Conservation (phyloP, 345 rosid genomes). For the Schrenkiella parvula region DNA sequence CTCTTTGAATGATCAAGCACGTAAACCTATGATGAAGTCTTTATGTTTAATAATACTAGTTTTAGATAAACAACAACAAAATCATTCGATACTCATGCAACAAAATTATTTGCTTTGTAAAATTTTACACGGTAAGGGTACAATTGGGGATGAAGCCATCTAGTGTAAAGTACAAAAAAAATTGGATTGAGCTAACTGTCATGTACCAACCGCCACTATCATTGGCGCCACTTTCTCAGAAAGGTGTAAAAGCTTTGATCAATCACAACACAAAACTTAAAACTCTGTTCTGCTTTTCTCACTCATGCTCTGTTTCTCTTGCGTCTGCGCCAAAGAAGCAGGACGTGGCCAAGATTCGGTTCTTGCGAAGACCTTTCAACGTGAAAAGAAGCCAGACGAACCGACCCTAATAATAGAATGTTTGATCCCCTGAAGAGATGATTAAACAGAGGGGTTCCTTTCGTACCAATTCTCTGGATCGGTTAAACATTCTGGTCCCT, state of each 20-base stretch:
- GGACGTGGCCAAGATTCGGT: background rate
- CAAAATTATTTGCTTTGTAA: background rate
- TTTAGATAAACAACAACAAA: background rate
- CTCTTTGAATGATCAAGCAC: too few relatives aligned
- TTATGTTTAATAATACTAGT: background rate
- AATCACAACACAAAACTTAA: slow-evolving; percentile 5
- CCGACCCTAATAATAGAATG: background rate
- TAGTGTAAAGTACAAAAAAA: too few relatives aligned
- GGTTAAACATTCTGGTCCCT: background rate
- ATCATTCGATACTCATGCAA: background rate
- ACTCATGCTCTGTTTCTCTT: background rate
- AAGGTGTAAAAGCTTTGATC: background rate
- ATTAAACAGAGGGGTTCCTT: background rate
- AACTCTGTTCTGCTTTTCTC: background rate
- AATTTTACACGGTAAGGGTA: background rate
- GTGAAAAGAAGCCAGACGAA: slow-evolving; percentile 3
- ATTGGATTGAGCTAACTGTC: background rate
- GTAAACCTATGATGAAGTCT: too few relatives aligned
- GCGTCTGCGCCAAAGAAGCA: background rate
- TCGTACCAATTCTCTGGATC: background rate
- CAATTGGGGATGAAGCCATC: background rate
- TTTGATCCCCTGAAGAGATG: background rate
- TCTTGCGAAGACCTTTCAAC: background rate
- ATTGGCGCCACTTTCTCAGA: slow-evolving; percentile 8
- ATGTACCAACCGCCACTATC: slow-evolving; percentile 1